Conservation (phyloP, 768 basidiomycete genomes). For the Tremella yokohamensis region DNA sequence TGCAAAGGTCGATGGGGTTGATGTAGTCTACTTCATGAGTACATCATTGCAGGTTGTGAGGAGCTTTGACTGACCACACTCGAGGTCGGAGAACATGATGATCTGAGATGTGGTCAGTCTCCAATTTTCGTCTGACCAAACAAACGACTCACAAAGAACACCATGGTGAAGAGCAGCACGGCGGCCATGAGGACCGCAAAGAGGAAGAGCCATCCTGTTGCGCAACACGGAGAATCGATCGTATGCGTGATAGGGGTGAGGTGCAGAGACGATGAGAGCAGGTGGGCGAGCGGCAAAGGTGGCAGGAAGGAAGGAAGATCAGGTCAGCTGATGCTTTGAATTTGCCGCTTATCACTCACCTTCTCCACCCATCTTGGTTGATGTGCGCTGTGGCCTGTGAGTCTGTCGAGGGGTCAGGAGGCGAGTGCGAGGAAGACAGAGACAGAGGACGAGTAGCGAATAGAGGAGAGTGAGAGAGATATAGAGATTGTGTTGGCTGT, state of each 20-base stretch:
- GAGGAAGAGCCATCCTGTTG: conserved; percentile 91
- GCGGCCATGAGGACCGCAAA: conserved; percentile 95
- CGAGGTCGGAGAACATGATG: conserved; percentile 99
- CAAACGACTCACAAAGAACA: conserved; percentile 82
- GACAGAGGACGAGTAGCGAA: background rate
- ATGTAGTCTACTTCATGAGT: conserved; percentile 64
- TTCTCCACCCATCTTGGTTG: conserved; percentile 47
- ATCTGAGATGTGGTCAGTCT: conserved; percentile 65
- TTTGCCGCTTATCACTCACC: conserved; percentile 23
- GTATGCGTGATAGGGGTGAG: background rate
- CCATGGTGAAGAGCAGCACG: conserved; percentile 93
- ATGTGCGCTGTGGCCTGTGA: conserved; percentile 8
- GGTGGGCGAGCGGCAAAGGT: too few relatives aligned
- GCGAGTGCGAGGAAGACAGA: background rate
- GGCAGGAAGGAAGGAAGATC: background rate
- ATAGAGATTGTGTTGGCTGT: conserved; percentile 1
- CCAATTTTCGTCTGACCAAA: background rate
- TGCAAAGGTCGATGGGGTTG: conserved; percentile 99
- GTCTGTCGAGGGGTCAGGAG: background rate
- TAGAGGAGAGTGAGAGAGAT: background rate
- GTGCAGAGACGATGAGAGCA: too few relatives aligned
- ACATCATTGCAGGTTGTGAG: background rate
- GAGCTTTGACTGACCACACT: conserved; percentile 61
- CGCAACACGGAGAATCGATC: background rate
- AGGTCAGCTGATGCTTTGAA: conserved; percentile 11